Conservation (phyloP, 148 eudicot genomes). For the Mesembryanthemum crystallinum region DNA sequence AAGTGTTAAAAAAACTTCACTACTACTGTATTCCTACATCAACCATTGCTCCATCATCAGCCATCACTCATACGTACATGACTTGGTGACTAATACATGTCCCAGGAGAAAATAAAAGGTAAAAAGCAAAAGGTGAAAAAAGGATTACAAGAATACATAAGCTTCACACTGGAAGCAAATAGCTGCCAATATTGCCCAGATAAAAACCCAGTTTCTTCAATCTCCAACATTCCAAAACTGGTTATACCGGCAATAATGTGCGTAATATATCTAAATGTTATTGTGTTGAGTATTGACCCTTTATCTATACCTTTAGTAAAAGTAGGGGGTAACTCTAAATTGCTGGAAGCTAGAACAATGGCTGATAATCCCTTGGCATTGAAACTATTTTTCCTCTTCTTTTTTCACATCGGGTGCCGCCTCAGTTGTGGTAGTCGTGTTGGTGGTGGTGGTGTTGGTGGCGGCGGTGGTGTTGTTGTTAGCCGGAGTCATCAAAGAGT, state of each 20-base stretch:
- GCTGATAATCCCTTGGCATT: neutral
- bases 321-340: conserved; percentile 7
- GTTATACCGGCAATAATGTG: neutral
- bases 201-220: neutral
- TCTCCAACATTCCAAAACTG: neutral
- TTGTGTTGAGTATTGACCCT: neutral
- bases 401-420: neutral
- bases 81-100: conserved; percentile 18
- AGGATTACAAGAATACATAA: conserved; percentile 5
- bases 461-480: neutral
- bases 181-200: neutral
- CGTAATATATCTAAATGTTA: neutral
- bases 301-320: conserved; percentile 16
- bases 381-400: conserved; percentile 12
- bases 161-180: conserved; percentile 14
- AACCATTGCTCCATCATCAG: conserved; percentile 19
- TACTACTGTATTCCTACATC: neutral
- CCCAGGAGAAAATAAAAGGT: conserved; percentile 13
- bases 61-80: conserved; percentile 13
- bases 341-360: conserved; percentile 1
- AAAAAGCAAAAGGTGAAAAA: conserved; percentile 18
- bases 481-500: conserved; percentile 36
- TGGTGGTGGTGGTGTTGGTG: neutral
- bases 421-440: neutral
- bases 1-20: neutral